Conservation (phyloP, 2,329 filamentous ascomycete species). For the Blastomyces parvus region DNA sequence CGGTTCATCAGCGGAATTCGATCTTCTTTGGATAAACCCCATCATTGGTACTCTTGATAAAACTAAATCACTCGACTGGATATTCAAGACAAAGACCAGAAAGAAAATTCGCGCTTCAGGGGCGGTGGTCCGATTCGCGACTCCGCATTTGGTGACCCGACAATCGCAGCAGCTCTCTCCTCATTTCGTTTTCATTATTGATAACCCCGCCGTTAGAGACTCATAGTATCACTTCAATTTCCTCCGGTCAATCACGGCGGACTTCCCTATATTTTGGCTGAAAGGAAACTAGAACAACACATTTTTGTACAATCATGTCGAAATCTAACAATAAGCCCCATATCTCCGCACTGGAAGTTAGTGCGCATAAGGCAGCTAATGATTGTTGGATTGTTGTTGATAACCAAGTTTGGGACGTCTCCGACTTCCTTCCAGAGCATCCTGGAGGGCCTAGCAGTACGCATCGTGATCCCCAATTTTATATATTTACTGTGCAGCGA, state of each 20-base stretch:
- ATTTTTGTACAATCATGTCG: neutral
- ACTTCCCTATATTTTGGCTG: neutral
- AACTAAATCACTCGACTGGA: neutral
- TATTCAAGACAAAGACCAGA: neutral
- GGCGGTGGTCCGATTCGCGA: neutral
- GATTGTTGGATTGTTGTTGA: constrained; percentile 61
- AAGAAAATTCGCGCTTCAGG: neutral
- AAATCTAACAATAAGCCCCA: constrained; percentile 22
- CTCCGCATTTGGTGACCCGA: neutral
- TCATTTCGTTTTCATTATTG: neutral
- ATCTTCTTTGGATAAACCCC: neutral
- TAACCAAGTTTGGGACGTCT: constrained; percentile 58
- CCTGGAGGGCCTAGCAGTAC: constrained; percentile 47
- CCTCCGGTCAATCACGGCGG: neutral
- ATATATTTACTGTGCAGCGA: neutral
- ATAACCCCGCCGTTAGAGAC: too few species aligned
- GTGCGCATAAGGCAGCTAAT: constrained; percentile 39
- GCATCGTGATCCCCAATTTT: constrained; percentile 8
- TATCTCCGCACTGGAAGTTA: constrained; percentile 38
- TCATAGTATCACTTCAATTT: neutral
- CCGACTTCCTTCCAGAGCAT: constrained; percentile 55
- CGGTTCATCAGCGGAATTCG: too few species aligned
- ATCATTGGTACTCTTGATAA: neutral
- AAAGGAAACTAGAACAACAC: neutral
- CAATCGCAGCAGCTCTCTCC: neutral